phyloP scores from a whole-genome alignment of 345 rosid species.

The Lenwebbia sp. region DNA sequence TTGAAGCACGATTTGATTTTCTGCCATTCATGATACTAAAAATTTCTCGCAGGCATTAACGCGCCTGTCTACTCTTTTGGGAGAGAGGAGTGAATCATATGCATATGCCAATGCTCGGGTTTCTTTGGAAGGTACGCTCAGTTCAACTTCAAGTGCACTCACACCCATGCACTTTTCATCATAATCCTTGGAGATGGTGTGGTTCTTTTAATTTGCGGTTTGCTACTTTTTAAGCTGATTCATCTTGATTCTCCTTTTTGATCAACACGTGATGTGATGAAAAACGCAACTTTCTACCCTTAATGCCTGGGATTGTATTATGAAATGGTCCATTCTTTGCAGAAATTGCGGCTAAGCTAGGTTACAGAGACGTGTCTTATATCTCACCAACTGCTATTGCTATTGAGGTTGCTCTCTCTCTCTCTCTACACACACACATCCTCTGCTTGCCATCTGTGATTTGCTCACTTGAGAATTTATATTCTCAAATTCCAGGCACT shows the following conservation, averaged over 20 bases:
- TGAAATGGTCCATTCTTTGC: neutral
- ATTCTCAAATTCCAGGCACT: conserved; percentile 22
- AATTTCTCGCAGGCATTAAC: conserved; percentile 39
- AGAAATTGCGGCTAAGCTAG: conserved; percentile 78
- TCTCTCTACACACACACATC: neutral
- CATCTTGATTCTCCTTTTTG: no score
- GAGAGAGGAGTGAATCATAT: conserved; percentile 64
- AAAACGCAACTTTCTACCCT: neutral
- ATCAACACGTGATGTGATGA: no score
- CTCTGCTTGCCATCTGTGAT: neutral
- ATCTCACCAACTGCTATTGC: conserved; percentile 71
- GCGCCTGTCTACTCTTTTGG: conserved; percentile 58
- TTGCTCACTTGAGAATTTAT: neutral
- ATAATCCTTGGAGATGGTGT: neutral
- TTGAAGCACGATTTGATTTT: neutral
- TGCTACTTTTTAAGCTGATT: neutral
- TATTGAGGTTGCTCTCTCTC: conserved; percentile 43
- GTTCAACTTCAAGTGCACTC: neutral
- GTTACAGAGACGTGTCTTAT: conserved; percentile 45
- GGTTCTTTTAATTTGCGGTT: neutral
- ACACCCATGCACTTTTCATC: neutral
- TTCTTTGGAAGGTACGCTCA: conserved; percentile 64
- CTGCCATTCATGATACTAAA: neutral
- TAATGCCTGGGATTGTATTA: neutral
- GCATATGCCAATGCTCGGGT: conserved; percentile 73